Evolutionary conservation across 164 flowering plant species (phyloP), one percentile per base, ranked within the genome.

Genomic region (Euptelea pleiosperma): DNA sequence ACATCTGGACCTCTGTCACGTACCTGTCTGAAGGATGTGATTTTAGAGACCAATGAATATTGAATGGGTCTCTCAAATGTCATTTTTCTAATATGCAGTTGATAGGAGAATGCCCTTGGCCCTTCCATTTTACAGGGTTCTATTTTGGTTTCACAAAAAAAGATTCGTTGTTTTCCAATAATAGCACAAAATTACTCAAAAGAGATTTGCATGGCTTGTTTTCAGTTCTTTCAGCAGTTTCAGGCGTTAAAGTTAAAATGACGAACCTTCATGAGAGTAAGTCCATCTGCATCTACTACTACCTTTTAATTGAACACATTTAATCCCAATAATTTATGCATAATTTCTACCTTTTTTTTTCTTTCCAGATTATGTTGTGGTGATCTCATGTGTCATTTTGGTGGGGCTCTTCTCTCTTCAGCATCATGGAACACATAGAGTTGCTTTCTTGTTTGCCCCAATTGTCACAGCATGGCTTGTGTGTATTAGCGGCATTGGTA

Each of bases 211-310:
- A 29, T 66, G 37, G 25, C 40, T 61, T 33, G 26, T 50, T 71
- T 70, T 28, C 83, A 83, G 91, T 83, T 71, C 81, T 85, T 64
- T 81, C 88, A 25, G 91, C 88, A 56, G 88, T 85, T 61, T 81
- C 86, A 21, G 88, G 91, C 0, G 61, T 82, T 51, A 60, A 61
- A 65, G 56, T 76, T 31, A 81, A 79, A 74, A 37, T 71, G 41
- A 48, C 66, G 3, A 70, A 58, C 47, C 84, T 80, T 14, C 82
- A 79, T 53, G 86, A 82, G 19, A 77, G 91, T 79, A 67, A 72
- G 91, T 68, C 29, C 31, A 51, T 21, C 39, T 43, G 11, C 36
- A 29, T 5, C 49, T 28, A 19, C 37, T 49, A 19, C 18, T 34
- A 3, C 34, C 21, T 46, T 43, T 8, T 8, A 39, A 33, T 44